phyloP scores from a whole-genome alignment of 2,329 filamentous ascomycete species.

The Cercospora sp. region DNA sequence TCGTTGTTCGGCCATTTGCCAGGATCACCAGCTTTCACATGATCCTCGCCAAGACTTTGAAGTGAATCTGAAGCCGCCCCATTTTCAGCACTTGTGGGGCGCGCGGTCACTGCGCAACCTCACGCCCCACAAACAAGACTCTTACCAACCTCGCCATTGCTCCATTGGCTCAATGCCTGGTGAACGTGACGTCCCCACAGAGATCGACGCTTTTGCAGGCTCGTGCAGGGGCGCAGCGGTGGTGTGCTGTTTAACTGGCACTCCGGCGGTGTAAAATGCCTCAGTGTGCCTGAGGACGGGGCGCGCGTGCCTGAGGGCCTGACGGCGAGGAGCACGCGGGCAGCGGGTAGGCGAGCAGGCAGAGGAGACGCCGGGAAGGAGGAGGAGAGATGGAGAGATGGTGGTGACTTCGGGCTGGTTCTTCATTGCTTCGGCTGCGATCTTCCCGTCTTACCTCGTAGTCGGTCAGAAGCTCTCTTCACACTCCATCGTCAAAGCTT shows the following conservation, averaged over 20 bases:
- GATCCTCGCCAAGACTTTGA: conserved; percentile 10
- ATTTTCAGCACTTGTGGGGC: background rate
- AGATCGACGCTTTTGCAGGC: background rate
- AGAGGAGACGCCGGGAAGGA: background rate
- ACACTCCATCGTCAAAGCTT: background rate
- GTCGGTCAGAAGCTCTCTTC: background rate
- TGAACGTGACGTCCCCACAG: background rate
- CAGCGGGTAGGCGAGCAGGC: background rate
- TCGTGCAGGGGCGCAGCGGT: conserved; percentile 11
- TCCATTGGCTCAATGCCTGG: conserved; percentile 3
- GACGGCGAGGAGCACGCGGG: background rate
- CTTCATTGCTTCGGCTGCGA: background rate
- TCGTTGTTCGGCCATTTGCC: background rate
- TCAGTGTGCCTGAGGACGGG: conserved; percentile 6
- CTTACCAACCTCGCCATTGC: background rate
- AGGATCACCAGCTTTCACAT: background rate
- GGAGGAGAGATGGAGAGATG: background rate
- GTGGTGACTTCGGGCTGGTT: background rate
- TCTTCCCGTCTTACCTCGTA: background rate
- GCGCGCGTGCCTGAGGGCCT: background rate
- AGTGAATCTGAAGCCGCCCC: conserved; percentile 10
- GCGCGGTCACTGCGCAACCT: conserved; percentile 3
- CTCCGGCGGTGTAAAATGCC: background rate
- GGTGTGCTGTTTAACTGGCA: conserved; percentile 16
- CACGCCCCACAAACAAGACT: background rate